Evolutionary conservation across 371 early-diverging fungal species (phyloP).

Genomic region (Lichtheimia corymbifera): DNA sequence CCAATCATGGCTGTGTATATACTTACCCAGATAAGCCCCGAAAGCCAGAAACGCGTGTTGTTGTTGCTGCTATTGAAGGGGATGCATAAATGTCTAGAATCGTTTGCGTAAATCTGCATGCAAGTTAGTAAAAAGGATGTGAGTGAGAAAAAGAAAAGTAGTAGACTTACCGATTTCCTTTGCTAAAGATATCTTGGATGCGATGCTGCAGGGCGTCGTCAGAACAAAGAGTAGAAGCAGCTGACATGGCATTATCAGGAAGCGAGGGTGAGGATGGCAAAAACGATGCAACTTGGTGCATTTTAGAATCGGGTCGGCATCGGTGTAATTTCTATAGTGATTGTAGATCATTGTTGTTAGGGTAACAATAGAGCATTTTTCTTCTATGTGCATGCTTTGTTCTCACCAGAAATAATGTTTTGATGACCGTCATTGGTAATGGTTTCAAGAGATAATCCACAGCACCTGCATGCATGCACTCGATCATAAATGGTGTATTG

Average conservation of each 20-base stretch:
- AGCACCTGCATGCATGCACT: slow-evolving; percentile 50
- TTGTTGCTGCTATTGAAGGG: not conserved
- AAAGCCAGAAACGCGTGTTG: slow-evolving; percentile 1
- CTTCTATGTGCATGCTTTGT: no score
- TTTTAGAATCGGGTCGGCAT: slow-evolving; percentile 20
- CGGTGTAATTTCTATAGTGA: slow-evolving; percentile 20
- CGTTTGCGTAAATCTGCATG: slow-evolving; percentile 16
- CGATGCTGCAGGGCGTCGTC: slow-evolving; percentile 24
- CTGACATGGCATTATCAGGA: slow-evolving; percentile 5
- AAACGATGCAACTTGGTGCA: slow-evolving; percentile 14
- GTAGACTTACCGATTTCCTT: slow-evolving; percentile 20
- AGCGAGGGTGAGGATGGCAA: slow-evolving; percentile 7
- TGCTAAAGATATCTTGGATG: slow-evolving; percentile 26
- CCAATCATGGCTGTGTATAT: not conserved
- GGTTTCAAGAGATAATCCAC: slow-evolving; percentile 54
- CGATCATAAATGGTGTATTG: slow-evolving; percentile 33
- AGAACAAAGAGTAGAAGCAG: slow-evolving; percentile 11
- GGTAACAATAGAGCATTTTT: no score
- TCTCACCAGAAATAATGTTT: slow-evolving; percentile 53
- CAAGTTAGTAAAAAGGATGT: slow-evolving; percentile 1
- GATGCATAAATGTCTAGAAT: slow-evolving; percentile 21
- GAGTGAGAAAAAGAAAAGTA: not conserved
- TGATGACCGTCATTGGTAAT: slow-evolving; percentile 46
- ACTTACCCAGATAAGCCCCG: slow-evolving; percentile 16
- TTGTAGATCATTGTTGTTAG: no score